Percentiles rank a stretch among this genome's conserved stretches.
phyloP scores from a whole-genome alignment of 495 filamentous ascomycete species.

The Aspergillus olivimuriae region DNA sequence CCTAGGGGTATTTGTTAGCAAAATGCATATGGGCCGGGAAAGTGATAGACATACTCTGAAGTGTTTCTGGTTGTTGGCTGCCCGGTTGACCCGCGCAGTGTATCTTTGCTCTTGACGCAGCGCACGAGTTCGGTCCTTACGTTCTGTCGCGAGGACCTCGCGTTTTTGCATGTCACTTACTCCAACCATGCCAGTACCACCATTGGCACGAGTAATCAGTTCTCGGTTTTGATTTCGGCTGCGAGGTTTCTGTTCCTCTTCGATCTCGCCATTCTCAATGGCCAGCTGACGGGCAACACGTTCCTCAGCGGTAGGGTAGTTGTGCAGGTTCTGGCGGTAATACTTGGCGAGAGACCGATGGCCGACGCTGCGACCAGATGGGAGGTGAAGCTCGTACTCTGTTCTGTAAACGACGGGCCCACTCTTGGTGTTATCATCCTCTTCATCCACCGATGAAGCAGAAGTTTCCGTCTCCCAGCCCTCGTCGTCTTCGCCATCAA shows the following conservation, averaged over 20 bases:
- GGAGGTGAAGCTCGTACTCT: slow-evolving; percentile 92
- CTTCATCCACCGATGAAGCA: slow-evolving; percentile 66
- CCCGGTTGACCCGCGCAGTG: slow-evolving; percentile 57
- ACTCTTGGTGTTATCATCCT: slow-evolving; percentile 28
- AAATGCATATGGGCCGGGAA: neutral
- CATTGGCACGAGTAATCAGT: slow-evolving; percentile 59
- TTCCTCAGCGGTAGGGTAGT: slow-evolving; percentile 66
- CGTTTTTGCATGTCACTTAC: slow-evolving; percentile 64
- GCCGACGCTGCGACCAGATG: slow-evolving; percentile 81
- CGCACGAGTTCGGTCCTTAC: slow-evolving; percentile 57
- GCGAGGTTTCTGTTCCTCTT: slow-evolving; percentile 27
- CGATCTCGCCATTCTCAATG: slow-evolving; percentile 46
- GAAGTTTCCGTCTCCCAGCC: slow-evolving; percentile 94
- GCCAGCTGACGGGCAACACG: slow-evolving; percentile 36
- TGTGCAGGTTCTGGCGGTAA: slow-evolving; percentile 88
- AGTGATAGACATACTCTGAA: slow-evolving; percentile 51
- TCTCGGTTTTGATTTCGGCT: slow-evolving; percentile 50
- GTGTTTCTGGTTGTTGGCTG: slow-evolving; percentile 68
- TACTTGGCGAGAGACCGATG: slow-evolving; percentile 81
- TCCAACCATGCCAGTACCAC: slow-evolving; percentile 69
- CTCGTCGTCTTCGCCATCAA: slow-evolving; percentile 45
- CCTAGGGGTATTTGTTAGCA: slow-evolving; percentile 25
- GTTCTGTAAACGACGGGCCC: slow-evolving; percentile 71
- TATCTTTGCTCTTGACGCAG: slow-evolving; percentile 52
- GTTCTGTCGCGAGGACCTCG: slow-evolving; percentile 56